Percentiles rank a stretch among this genome's conserved stretches.
These are phyloP conservation scores for Aureobasidium sp. DNA, from an alignment of 2,329 filamentous ascomycete genomes.

Conservation along the genomic window DNA sequence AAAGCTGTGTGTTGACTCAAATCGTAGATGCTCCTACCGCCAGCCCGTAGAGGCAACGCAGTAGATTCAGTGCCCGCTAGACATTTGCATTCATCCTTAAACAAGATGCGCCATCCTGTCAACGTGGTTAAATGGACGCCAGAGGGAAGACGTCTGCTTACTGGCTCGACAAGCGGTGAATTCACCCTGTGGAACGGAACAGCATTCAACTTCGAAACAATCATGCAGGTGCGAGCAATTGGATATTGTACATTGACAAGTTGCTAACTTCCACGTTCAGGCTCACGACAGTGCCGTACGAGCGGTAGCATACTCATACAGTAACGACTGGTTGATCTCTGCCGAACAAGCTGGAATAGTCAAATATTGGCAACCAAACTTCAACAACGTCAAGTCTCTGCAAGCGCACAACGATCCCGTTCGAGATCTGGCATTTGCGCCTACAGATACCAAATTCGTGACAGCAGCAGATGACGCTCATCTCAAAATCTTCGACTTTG, in stretches of 20 bases:
- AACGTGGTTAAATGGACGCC: constrained; percentile 98
- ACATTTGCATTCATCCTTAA: constrained; percentile 93
- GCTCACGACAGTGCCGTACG: constrained; percentile 86
- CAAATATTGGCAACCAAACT: constrained; percentile 99
- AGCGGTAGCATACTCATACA: constrained; percentile 81
- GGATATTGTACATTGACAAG: constrained; percentile 72
- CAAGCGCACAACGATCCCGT: constrained; percentile 86
- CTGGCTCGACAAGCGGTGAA: constrained; percentile 91
- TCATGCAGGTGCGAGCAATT: constrained; percentile 69
- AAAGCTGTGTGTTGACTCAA: neutral
- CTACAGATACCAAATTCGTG: constrained; percentile 91
- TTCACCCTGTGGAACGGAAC: constrained; percentile 99
- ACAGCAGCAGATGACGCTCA: constrained; percentile 91
- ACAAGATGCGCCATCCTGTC: constrained; percentile 96
- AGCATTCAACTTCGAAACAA: constrained; percentile 98
- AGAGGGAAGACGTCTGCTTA: constrained; percentile 83
- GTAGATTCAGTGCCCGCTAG: constrained; percentile 89
- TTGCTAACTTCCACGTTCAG: constrained; percentile 54
- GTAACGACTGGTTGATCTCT: constrained; percentile 93
- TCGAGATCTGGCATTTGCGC: constrained; percentile 84
- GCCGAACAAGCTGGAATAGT: constrained; percentile 91
- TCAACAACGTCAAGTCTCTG: constrained; percentile 96
- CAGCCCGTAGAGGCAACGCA: constrained; percentile 64
- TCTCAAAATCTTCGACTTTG: constrained; percentile 95
- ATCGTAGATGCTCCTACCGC: constrained; percentile 73